Evolutionary conservation across 768 basidiomycete genomes (phyloP).

Genomic region (Termitomyces eurrhizus): DNA sequence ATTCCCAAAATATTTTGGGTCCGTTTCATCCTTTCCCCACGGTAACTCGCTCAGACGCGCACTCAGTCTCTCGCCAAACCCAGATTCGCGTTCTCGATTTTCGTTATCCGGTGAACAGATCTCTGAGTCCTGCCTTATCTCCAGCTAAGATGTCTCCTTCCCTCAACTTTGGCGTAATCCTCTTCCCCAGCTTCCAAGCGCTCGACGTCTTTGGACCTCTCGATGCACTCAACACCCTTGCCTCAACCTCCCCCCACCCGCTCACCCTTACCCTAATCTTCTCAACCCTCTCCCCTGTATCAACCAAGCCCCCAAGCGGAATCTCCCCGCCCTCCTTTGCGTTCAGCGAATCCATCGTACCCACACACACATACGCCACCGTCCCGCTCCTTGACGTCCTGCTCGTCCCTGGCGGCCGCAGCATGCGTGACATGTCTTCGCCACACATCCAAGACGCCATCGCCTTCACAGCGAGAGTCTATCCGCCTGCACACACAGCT

Average conservation of each 20-base stretch:
- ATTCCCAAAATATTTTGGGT: no score
- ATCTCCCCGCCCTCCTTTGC: not conserved
- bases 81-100: no score
- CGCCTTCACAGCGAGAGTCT: constrained; percentile 29
- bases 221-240: constrained; percentile 26
- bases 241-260: constrained; percentile 11
- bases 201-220: constrained; percentile 30
- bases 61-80: no score
- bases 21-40: no score
- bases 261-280: constrained; percentile 25
- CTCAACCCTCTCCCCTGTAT: constrained; percentile 23
- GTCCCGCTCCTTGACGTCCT: constrained; percentile 35
- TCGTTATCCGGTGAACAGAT: no score
- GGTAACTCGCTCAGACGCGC: no score
- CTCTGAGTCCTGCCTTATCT: no score
- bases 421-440: constrained; percentile 13
- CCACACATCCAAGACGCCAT: constrained; percentile 21
- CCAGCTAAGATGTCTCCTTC: not conserved
- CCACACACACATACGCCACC: constrained; percentile 35
- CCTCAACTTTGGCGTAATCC: constrained; percentile 20
- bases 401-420: constrained; percentile 28
- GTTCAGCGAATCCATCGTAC: constrained; percentile 23
- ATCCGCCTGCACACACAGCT: constrained; percentile 34
- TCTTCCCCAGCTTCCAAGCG: constrained; percentile 29
- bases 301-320: constrained; percentile 18